Base-by-base conservation (phyloP, 2,329 filamentous ascomycete genomes). In the Chaetomiaceae sp. region DNA sequence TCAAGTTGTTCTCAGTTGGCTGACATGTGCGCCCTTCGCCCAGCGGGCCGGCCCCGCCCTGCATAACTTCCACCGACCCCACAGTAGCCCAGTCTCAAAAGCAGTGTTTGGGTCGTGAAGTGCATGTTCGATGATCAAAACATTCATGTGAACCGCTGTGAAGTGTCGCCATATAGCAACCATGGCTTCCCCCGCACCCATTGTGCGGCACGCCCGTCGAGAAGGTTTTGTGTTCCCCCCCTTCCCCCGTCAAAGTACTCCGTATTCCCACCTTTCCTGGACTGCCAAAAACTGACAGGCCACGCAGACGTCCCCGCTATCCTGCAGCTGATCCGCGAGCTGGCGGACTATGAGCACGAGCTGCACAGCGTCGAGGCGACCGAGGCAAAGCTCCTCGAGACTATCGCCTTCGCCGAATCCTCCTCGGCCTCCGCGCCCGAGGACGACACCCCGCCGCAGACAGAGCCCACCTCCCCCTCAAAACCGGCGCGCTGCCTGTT, bases 321-420 rank as follows among this genome's bases (percentile, higher is more conserved):
- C 64, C 79, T 95, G 20, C 68, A 74, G 55, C 74, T 96, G 60
- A 89, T 97, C 67, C 77, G 81, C 45, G 91, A 89, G 62, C 81
- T 97, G 8, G 91, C 91, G 56, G 79, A 83, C 57, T 95, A 96
- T 71, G 89, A 96, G 65, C 81, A 91, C 22, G 85, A 86, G 59
- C 71, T 83, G 3, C 71, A 83, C 57, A 69, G 74, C 55, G 88
- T 95, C 54, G 75, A 88, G 62, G 89, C 91, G 0, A 97, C 89
- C 20, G 77, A 86, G 53, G 76, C 81, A 26, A 80, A 78, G 19
- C 83, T 97, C 29, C 68, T 74, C 8, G 69, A 73, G 27, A 95
- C 89, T 18, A 82, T 97, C 55, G 86, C 87, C 37, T 94, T 95
- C 64, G 84, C 84, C 20, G 65, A 43, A 19, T 24, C 50, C 12